Conservation (phyloP, 2,329 filamentous ascomycete species). For the Aspergillus proliferans region DNA sequence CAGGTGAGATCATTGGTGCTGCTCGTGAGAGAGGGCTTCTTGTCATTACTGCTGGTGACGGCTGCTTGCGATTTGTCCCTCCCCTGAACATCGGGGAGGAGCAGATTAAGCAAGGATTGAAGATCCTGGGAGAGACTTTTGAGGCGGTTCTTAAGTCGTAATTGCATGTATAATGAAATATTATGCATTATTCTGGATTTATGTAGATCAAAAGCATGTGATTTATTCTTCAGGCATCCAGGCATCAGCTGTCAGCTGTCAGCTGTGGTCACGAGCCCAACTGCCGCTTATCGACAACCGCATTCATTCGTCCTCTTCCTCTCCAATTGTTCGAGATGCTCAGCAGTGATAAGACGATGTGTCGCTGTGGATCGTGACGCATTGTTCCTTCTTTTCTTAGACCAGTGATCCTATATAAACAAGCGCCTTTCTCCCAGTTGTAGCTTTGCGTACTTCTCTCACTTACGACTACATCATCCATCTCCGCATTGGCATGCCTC, state of each 20-base stretch:
- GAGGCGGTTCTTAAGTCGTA: constrained; percentile 45
- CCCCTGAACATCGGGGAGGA: constrained; percentile 71
- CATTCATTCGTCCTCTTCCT: not conserved
- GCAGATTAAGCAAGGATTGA: constrained; percentile 72
- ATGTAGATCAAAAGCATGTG: not conserved
- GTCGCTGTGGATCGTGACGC: not conserved
- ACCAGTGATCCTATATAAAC: not conserved
- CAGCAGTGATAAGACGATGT: not conserved
- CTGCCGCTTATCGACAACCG: not conserved
- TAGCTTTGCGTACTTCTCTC: not conserved
- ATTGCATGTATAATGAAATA: constrained; percentile 1
- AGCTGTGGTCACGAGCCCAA: not conserved
- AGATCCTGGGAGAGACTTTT: constrained; percentile 66
- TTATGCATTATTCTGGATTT: not conserved
- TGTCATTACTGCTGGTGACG: constrained; percentile 86
- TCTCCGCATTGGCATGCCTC: constrained; percentile 18
- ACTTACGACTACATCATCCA: not conserved
- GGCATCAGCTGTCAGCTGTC: not conserved
- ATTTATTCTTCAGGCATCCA: not conserved
- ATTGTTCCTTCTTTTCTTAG: not conserved
- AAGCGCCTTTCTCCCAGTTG: not conserved
- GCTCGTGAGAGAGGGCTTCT: constrained; percentile 81
- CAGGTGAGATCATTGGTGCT: constrained; percentile 64
- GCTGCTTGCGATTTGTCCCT: constrained; percentile 88
- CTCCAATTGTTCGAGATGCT: not conserved